Evolutionary conservation across 768 basidiomycete species (phyloP).

Genomic region (Lentinula lateritia): DNA sequence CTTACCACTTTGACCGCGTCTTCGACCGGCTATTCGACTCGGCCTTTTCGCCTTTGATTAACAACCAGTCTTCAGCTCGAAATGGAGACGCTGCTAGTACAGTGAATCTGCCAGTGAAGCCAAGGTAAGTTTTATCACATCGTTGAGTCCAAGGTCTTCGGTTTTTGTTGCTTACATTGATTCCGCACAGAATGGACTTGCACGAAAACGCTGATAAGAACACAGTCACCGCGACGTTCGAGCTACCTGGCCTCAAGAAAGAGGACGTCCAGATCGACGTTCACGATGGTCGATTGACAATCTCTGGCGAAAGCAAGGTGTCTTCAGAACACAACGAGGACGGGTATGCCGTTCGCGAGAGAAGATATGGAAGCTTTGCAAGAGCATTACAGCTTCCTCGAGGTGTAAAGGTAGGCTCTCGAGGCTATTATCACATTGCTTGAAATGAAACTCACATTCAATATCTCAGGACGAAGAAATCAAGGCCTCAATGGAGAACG

Average conservation of each 20-base stretch:
- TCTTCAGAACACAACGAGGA: slow-evolving; percentile 29
- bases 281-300: slow-evolving; percentile 41
- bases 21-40: slow-evolving; percentile 29
- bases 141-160: not conserved
- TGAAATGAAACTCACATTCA: not conserved
- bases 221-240: slow-evolving; percentile 51
- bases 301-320: slow-evolving; percentile 44
- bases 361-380: slow-evolving; percentile 41
- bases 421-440: not conserved
- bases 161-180: not conserved
- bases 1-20: slow-evolving; percentile 39
- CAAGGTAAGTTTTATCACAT: slow-evolving; percentile 19
- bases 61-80: not conserved
- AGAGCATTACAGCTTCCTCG: slow-evolving; percentile 47
- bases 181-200: not conserved
- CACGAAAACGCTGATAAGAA: slow-evolving; percentile 30
- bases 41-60: slow-evolving; percentile 4
- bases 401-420: slow-evolving; percentile 41
- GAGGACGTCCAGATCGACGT: slow-evolving; percentile 52
- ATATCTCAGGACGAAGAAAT: not conserved
- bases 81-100: not conserved
- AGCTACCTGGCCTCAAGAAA: slow-evolving; percentile 52
- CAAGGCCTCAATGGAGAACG: not conserved
- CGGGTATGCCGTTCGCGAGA: slow-evolving; percentile 45
- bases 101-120: slow-evolving; percentile 17